A percentile compares a stretch with the other conserved stretches of the same genome.
phyloP scores from a whole-genome alignment of 2,329 filamentous ascomycete genomes.

The Sporothrix mexicana region DNA sequence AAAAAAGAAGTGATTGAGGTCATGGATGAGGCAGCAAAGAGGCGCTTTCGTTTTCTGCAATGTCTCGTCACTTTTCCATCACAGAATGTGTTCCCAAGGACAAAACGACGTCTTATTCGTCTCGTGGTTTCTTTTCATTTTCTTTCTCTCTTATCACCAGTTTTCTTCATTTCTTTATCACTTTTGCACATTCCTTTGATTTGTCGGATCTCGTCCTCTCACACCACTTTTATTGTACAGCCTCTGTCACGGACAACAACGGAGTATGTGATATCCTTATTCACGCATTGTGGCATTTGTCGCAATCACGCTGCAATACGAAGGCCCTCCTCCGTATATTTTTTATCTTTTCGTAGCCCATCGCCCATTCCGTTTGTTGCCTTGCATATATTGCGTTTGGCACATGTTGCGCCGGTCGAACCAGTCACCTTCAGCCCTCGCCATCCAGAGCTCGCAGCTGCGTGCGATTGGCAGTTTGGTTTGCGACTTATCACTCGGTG shows the following conservation, averaged over 20 bases:
- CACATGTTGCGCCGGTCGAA: not conserved
- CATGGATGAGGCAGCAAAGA: constrained; percentile 17
- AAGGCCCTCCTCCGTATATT: no score
- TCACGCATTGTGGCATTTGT: not conserved
- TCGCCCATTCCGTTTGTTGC: not conserved
- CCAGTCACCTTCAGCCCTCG: constrained; percentile 22
- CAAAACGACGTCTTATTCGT: not conserved
- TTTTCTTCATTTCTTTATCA: constrained; percentile 1
- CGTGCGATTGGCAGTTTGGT: not conserved
- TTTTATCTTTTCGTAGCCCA: not conserved
- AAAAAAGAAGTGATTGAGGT: not conserved
- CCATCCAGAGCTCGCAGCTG: not conserved
- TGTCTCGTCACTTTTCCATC: constrained; percentile 11
- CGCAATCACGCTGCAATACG: not conserved
- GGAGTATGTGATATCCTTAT: not conserved
- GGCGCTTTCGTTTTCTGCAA: not conserved
- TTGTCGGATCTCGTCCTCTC: not conserved
- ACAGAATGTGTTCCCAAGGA: not conserved
- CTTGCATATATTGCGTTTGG: not conserved
- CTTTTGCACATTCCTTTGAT: not conserved
- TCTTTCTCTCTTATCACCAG: constrained; percentile 6
- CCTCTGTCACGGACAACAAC: not conserved
- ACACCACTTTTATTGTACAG: not conserved
- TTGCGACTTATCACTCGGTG: not conserved
- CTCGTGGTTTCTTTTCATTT: constrained; percentile 2